Percentiles rank a stretch among this genome's conserved stretches.
These are phyloP conservation scores for Suillus paluster DNA, from an alignment of 768 basidiomycete genomes.

Conservation along the genomic window DNA sequence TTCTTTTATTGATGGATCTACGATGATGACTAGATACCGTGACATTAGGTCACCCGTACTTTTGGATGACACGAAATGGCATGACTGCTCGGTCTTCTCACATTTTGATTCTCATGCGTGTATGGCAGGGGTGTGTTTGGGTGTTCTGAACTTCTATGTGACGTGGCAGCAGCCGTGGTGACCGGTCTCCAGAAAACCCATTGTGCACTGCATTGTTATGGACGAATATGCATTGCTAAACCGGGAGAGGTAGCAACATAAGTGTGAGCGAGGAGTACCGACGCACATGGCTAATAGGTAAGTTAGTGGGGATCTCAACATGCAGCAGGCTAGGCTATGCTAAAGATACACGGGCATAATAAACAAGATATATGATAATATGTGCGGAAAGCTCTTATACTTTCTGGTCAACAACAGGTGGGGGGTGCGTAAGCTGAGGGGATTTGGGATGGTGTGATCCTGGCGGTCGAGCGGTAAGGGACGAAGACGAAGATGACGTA, in stretches of 20 bases:
- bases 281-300: conserved; percentile 12
- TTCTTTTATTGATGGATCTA: conserved; percentile 13
- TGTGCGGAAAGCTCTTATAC: conserved; percentile 23
- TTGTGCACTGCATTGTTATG: background rate
- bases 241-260: background rate
- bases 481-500: conserved; percentile 16
- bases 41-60: conserved; percentile 16
- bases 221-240: background rate
- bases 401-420: conserved; percentile 25
- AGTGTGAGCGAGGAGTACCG: conserved; percentile 7
- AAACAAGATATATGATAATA: conserved; percentile 25
- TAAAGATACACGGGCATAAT: conserved; percentile 32
- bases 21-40: conserved; percentile 18
- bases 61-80: conserved; percentile 14
- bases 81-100: conserved; percentile 11
- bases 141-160: background rate
- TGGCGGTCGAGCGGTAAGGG: conserved; percentile 12
- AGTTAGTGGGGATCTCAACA: conserved; percentile 3
- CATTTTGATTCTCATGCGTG: background rate
- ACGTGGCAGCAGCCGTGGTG: background rate
- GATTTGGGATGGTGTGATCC: conserved; percentile 16
- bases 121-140: background rate
- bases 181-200: background rate
- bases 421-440: conserved; percentile 17
- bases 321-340: background rate